These are phyloP conservation scores for Cavenderia fasciculata DNA, from an alignment of 78 protist genomes.

Conservation along the genomic window DNA sequence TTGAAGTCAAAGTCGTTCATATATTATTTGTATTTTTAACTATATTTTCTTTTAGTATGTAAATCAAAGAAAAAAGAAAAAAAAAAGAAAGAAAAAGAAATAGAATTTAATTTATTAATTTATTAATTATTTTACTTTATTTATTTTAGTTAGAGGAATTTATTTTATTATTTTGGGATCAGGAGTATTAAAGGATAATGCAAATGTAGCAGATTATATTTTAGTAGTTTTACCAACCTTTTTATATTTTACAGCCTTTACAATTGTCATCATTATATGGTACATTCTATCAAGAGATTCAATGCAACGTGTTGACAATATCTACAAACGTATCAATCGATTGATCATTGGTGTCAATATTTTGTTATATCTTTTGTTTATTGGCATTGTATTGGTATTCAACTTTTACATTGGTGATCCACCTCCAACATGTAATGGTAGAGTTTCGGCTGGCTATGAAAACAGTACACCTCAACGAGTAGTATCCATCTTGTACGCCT, in stretches of 20 bases:
- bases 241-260: slow-evolving; percentile 44
- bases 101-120: not conserved
- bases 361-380: slow-evolving; percentile 16
- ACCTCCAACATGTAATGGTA: slow-evolving; percentile 53
- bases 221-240: slow-evolving; percentile 61
- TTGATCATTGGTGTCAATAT: slow-evolving; percentile 25
- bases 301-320: not conserved
- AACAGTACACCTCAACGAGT: slow-evolving; percentile 32
- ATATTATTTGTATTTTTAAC: slow-evolving; percentile 20
- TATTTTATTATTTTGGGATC: slow-evolving; percentile 47
- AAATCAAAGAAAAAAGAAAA: too few relatives aligned
- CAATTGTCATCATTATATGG: slow-evolving; percentile 60
- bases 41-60: slow-evolving; percentile 1
- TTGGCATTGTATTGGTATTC: slow-evolving; percentile 39
- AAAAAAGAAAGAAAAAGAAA: too few relatives aligned
- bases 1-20: slow-evolving; percentile 47
- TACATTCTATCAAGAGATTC: slow-evolving; percentile 20
- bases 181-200: not conserved
- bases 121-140: too few relatives aligned
- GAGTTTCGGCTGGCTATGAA: not conserved
- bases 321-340: not conserved
- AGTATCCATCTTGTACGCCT: slow-evolving; percentile 58
- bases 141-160: slow-evolving; percentile 3
- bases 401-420: slow-evolving; percentile 3
- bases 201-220: slow-evolving; percentile 57